phyloP scores from a whole-genome alignment of 495 filamentous ascomycete species.

The Aspergillus nanangensis region DNA sequence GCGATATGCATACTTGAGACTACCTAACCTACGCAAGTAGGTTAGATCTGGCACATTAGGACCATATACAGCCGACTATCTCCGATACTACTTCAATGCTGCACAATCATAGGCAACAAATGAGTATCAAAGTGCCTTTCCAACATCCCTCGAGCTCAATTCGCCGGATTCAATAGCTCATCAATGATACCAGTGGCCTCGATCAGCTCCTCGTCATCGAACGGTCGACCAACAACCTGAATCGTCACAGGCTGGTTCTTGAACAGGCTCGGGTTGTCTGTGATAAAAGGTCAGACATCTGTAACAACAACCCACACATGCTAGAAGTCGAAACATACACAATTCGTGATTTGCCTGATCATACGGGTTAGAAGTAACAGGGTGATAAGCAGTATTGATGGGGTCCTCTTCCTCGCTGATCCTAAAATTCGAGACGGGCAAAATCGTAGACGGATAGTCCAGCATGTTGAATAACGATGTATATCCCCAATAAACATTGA shows the following conservation, averaged over 20 bases:
- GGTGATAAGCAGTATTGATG: constrained; percentile 3
- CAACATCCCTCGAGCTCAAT: too few species aligned
- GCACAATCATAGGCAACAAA: too few species aligned
- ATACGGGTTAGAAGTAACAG: constrained; percentile 4
- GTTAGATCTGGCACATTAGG: too few species aligned
- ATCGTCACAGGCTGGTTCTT: constrained; percentile 5
- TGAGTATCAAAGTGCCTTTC: too few species aligned
- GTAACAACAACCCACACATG: neutral
- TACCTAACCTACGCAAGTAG: too few species aligned
- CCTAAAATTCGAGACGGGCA: constrained; percentile 4
- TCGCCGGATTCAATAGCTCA: constrained; percentile 3
- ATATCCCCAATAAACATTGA: too few species aligned
- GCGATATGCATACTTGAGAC: too few species aligned
- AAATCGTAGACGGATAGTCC: too few species aligned
- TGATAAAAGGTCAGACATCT: too few species aligned
- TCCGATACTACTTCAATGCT: too few species aligned
- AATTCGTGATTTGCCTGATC: constrained; percentile 5
- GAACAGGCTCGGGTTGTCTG: constrained; percentile 5
- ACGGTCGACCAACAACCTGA: constrained; percentile 8
- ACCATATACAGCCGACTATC: too few species aligned
- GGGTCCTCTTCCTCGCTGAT: constrained; percentile 1
- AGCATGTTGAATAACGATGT: too few species aligned
- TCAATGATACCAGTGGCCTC: neutral
- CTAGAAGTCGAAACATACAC: neutral
- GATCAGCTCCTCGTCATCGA: constrained; percentile 7